A percentile compares a stretch with the other conserved stretches of the same genome.
Evolutionary conservation across 306 rosid species (phyloP).

Genomic region (Quercus suber): DNA sequence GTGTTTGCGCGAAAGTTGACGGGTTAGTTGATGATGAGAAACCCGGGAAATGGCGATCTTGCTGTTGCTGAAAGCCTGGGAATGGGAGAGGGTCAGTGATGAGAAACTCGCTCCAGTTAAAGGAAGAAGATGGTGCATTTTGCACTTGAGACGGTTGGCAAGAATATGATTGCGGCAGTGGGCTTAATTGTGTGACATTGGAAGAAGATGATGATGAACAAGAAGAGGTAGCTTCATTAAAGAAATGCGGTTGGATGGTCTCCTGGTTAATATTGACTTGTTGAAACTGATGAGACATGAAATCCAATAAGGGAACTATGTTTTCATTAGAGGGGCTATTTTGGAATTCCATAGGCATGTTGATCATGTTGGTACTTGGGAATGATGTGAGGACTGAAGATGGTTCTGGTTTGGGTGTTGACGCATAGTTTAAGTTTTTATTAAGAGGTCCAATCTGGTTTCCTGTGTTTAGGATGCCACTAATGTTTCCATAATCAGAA

Average conservation of each 20-base stretch:
- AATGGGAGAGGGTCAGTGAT: constrained; percentile 41
- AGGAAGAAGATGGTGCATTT: constrained; percentile 31
- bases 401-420: constrained; percentile 28
- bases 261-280: constrained; percentile 31
- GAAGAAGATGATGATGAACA: constrained; percentile 69
- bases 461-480: constrained; percentile 32
- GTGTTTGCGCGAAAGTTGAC: constrained; percentile 22
- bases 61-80: constrained; percentile 35
- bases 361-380: constrained; percentile 19
- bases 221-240: constrained; percentile 67
- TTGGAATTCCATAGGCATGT: constrained; percentile 11
- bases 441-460: constrained; percentile 26
- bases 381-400: constrained; percentile 15
- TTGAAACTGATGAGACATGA: constrained; percentile 40
- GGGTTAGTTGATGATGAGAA: constrained; percentile 21
- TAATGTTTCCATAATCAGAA: constrained; percentile 69
- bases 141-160: constrained; percentile 40
- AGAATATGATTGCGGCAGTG: constrained; percentile 31
- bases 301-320: constrained; percentile 25
- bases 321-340: constrained; percentile 17
- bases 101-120: constrained; percentile 62
- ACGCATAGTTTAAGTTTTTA: constrained; percentile 21
- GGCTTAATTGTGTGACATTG: constrained; percentile 36
- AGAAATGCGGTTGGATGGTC: constrained; percentile 35
- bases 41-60: constrained; percentile 28